Percentiles rank a stretch among this genome's conserved stretches.
Evolutionary conservation across 2,329 filamentous ascomycete genomes (phyloP).

Genomic region (Trichoderma aggressivum): DNA sequence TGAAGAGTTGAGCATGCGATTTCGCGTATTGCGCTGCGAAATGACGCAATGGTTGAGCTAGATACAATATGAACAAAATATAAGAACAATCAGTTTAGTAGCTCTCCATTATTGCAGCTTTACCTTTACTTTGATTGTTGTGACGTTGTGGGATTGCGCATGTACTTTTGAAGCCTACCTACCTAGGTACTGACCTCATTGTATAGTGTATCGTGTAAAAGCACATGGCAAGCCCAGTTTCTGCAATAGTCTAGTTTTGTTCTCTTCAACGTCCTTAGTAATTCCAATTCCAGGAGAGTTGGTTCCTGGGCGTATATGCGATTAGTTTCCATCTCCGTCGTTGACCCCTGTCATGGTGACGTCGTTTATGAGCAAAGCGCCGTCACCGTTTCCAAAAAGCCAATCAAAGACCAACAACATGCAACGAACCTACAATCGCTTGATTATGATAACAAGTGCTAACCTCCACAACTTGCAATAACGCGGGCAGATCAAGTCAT

Average conservation of each 20-base stretch:
- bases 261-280: not conserved
- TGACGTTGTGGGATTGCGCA: not conserved
- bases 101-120: not conserved
- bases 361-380: not conserved
- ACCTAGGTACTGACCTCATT: not conserved
- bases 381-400: not conserved
- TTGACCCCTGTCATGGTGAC: constrained; percentile 6
- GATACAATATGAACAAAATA: not conserved
- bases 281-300: not conserved
- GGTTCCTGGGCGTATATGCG: too few species aligned
- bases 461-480: not conserved
- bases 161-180: not conserved
- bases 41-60: not conserved
- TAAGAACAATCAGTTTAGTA: not conserved
- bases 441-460: not conserved
- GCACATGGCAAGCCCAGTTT: not conserved
- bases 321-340: not conserved
- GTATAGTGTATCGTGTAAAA: not conserved
- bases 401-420: not conserved
- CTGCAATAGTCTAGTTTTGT: not conserved
- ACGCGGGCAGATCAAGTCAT: not conserved
- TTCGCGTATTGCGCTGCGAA: not conserved
- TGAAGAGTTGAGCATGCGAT: not conserved
- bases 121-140: not conserved
- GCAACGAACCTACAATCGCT: not conserved